phyloP scores from a whole-genome alignment of 257 asterid species.

The Capsicum rhomboideum region DNA sequence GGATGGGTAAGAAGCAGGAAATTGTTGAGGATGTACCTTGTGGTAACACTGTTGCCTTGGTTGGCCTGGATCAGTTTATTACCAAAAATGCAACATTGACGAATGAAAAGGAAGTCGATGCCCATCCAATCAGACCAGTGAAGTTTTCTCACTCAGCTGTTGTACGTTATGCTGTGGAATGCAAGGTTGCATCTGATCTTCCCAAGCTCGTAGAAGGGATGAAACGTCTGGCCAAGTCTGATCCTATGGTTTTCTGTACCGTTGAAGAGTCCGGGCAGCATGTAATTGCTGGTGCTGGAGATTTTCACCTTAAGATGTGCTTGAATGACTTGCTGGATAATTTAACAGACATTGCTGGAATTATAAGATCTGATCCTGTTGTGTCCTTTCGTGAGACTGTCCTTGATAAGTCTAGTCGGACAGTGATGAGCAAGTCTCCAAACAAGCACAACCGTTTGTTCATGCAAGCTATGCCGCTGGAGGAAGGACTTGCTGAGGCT shows the following conservation, averaged over 20 bases:
- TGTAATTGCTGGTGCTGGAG: background rate
- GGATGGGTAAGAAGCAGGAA: constrained; percentile 40
- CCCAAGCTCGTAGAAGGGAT: no score
- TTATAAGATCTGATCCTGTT: constrained; percentile 18
- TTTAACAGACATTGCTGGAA: constrained; percentile 25
- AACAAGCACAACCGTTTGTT: constrained; percentile 30
- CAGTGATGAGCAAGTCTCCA: constrained; percentile 31
- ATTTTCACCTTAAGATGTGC: constrained; percentile 26
- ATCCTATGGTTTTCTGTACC: no score
- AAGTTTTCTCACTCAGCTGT: constrained; percentile 35
- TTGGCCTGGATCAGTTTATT: constrained; percentile 32
- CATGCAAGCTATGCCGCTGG: constrained; percentile 34
- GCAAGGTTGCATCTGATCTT: background rate
- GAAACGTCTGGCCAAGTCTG: no score
- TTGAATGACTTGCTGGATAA: constrained; percentile 22
- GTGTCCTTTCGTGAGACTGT: constrained; percentile 29
- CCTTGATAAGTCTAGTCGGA: constrained; percentile 21
- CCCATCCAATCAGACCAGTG: constrained; percentile 29
- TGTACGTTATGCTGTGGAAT: constrained; percentile 35
- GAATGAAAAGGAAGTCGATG: constrained; percentile 29
- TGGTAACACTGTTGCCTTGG: constrained; percentile 39
- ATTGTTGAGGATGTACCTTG: constrained; percentile 37
- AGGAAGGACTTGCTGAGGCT: constrained; percentile 33
- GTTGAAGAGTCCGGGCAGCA: no score
- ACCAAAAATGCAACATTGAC: constrained; percentile 36